These are phyloP conservation scores for Vitellaria paradoxa DNA, from an alignment of 179 eudicot species.

Conservation along the genomic window DNA sequence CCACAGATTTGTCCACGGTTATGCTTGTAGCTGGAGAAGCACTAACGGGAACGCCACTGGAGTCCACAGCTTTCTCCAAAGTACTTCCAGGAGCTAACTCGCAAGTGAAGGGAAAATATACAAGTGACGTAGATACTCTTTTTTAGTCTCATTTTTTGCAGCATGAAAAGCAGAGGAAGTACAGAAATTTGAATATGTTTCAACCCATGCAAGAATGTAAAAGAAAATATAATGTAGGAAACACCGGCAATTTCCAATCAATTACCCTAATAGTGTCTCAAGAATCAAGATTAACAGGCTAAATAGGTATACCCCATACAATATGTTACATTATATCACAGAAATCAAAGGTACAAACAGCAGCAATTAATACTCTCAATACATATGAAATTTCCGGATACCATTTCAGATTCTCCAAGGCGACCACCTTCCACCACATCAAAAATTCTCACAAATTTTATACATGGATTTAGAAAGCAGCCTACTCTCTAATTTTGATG, in stretches of 20 bases:
- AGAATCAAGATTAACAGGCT: background rate
- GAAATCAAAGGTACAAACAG: background rate
- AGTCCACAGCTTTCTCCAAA: conserved; percentile 23
- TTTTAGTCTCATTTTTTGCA: background rate
- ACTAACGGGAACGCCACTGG: conserved; percentile 27
- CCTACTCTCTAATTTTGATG: background rate
- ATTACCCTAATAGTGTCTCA: background rate
- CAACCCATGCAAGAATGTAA: background rate
- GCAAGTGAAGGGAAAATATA: background rate
- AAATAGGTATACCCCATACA: background rate
- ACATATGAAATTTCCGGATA: background rate
- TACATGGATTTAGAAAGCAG: background rate
- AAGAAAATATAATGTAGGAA: background rate
- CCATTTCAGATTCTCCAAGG: background rate
- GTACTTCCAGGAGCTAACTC: conserved; percentile 17
- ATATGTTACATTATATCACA: background rate
- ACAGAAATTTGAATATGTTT: background rate
- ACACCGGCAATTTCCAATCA: background rate
- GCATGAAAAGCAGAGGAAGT: background rate
- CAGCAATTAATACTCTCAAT: background rate
- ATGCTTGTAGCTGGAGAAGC: conserved; percentile 29
- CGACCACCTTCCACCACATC: background rate
- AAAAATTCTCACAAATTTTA: background rate
- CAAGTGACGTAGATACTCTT: background rate
- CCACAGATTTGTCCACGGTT: conserved; percentile 61